Conservation (phyloP, 2,329 filamentous ascomycete species). For the Fusarium denticulatum region DNA sequence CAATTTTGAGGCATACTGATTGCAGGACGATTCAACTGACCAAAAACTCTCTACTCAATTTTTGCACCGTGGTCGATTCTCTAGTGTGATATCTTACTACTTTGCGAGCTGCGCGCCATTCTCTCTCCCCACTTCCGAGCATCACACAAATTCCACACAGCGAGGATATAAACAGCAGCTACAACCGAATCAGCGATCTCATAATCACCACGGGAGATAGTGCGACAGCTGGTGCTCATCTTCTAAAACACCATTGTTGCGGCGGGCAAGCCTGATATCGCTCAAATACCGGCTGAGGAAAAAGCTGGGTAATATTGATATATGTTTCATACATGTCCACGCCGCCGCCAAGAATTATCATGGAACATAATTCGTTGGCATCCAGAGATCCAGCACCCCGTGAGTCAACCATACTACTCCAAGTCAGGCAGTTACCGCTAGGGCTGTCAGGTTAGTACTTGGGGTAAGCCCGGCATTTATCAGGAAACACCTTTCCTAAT, state of each 20-base stretch:
- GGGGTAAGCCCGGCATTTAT: no score
- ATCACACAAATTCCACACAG: slow-evolving; percentile 40
- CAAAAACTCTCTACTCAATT: no score
- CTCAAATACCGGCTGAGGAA: slow-evolving; percentile 47
- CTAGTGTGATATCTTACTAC: accelerated
- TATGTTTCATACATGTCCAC: no score
- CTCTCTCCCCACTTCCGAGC: no score
- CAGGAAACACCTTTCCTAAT: not conserved
- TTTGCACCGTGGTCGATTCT: not conserved
- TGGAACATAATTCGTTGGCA: not conserved
- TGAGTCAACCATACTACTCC: no score
- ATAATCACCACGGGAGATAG: no score
- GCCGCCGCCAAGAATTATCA: no score
- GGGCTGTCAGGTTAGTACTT: no score
- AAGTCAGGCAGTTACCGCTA: no score
- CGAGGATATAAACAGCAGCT: slow-evolving; percentile 50
- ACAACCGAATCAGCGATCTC: no score
- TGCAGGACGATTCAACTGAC: accelerated
- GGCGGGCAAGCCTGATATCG: slow-evolving; percentile 50
- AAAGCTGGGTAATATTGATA: slow-evolving; percentile 2
- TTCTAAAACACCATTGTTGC: slow-evolving; percentile 53
- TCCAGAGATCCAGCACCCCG: not conserved
- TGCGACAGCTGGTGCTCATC: no score
- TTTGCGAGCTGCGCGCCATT: not conserved
- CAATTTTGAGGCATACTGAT: accelerated